Conservation (phyloP, 208 protist species). For the Crithidia expoeki region DNA sequence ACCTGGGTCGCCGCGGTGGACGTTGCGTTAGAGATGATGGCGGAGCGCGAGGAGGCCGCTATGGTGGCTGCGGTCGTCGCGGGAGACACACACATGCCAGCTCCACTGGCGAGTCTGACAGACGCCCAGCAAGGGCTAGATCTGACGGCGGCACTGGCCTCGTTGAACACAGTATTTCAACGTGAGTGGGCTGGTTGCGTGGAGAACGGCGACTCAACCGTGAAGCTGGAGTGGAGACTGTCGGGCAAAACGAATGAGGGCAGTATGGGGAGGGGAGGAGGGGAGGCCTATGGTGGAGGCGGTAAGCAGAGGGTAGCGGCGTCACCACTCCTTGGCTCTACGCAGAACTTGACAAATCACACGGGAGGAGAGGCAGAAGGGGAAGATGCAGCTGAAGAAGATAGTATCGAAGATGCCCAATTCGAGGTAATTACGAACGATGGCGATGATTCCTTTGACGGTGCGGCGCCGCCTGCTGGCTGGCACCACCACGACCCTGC, state of each 20-base stretch:
- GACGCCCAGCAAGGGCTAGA: slow-evolving; percentile 27
- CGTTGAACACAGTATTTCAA: slow-evolving; percentile 56
- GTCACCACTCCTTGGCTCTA: neutral
- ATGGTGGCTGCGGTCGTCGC: slow-evolving; percentile 19
- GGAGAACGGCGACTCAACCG: slow-evolving; percentile 38
- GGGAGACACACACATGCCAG: slow-evolving; percentile 1
- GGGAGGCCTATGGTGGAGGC: neutral
- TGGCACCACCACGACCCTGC: slow-evolving; percentile 4
- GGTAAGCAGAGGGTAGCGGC: neutral
- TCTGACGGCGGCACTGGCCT: slow-evolving; percentile 21
- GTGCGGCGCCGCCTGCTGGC: neutral
- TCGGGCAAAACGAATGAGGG: neutral
- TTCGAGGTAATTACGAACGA: neutral
- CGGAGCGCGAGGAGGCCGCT: slow-evolving; percentile 20
- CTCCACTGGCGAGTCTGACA: slow-evolving; percentile 20
- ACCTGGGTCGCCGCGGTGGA: slow-evolving; percentile 45
- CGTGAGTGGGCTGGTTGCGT: slow-evolving; percentile 60
- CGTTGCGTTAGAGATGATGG: slow-evolving; percentile 27
- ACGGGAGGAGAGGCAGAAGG: neutral
- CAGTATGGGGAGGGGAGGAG: neutral
- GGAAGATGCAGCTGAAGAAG: neutral
- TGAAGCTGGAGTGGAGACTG: slow-evolving; percentile 32
- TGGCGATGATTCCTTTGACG: neutral
- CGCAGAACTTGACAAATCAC: neutral
- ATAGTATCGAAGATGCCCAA: neutral